These are phyloP conservation scores for Fusarium sp. DNA, from an alignment of 2,329 filamentous ascomycete genomes.

Conservation along the genomic window DNA sequence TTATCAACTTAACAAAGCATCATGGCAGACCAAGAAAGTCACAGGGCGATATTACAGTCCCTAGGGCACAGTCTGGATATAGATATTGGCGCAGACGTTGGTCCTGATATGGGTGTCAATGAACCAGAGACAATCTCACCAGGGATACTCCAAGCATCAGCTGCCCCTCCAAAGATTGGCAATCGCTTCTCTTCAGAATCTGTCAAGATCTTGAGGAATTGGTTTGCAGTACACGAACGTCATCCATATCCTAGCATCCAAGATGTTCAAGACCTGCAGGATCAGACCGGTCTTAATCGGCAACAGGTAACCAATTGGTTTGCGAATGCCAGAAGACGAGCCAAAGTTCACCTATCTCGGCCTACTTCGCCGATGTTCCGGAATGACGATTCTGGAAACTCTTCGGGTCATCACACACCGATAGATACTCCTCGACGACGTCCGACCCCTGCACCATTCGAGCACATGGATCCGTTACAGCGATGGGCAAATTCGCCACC, in stretches of 20 bases:
- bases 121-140: constrained; percentile 30
- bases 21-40: constrained; percentile 23
- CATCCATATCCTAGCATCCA: constrained; percentile 89
- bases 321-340: constrained; percentile 84
- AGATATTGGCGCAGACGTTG: constrained; percentile 7
- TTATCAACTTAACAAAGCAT: constrained; percentile 12
- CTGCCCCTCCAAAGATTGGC: constrained; percentile 38
- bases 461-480: constrained; percentile 50
- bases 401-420: constrained; percentile 46
- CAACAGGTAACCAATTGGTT: constrained; percentile 91
- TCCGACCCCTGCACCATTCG: constrained; percentile 55
- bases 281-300: constrained; percentile 81
- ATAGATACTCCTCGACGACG: constrained; percentile 70
- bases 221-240: constrained; percentile 80
- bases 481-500: constrained; percentile 55
- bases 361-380: constrained; percentile 40
- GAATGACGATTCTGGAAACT: constrained; percentile 33
- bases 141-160: constrained; percentile 28
- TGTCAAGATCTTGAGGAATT: constrained; percentile 76
- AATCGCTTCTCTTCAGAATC: constrained; percentile 37
- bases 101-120: neutral
- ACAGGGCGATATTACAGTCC: constrained; percentile 5
- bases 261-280: constrained; percentile 82
- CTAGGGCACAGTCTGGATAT: constrained; percentile 8
- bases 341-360: constrained; percentile 70